These are phyloP conservation scores for Sugiyamaella qingdaonensis DNA, from an alignment of 805 yeast genomes.

Conservation along the genomic window DNA sequence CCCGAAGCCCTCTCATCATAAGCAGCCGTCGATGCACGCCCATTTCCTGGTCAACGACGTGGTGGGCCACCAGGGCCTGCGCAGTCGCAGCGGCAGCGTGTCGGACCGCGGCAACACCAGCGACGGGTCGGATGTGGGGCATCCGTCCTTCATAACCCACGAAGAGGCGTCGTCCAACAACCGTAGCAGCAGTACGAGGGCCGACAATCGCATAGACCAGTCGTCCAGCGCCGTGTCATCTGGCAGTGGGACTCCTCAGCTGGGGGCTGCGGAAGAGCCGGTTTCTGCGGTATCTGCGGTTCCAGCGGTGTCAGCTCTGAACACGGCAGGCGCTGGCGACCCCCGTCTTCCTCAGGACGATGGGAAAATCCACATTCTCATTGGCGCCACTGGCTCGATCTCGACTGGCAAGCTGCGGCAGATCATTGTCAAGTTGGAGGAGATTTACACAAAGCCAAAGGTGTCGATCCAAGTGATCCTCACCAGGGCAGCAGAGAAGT, in stretches of 20 bases:
- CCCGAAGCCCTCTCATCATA: constrained; percentile 39
- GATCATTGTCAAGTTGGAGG: constrained; percentile 76
- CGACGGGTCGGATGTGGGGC: constrained; percentile 4
- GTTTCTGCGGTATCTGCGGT: not conserved
- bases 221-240: constrained; percentile 21
- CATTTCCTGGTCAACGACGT: constrained; percentile 72
- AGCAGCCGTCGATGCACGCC: constrained; percentile 67
- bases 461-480: constrained; percentile 82
- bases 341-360: constrained; percentile 73
- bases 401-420: constrained; percentile 76
- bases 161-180: not conserved
- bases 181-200: constrained; percentile 3
- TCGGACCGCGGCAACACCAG: constrained; percentile 20
- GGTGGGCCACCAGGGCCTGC: constrained; percentile 45
- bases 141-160: constrained; percentile 17
- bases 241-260: constrained; percentile 2
- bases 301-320: not conserved
- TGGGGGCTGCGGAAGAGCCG: not conserved
- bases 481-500: constrained; percentile 82
- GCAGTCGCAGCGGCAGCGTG: constrained; percentile 35
- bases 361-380: constrained; percentile 76
- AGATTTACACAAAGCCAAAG: constrained; percentile 67
- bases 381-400: constrained; percentile 87
- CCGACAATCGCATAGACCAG: not conserved
- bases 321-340: constrained; percentile 46